Percentiles rank a stretch among this genome's conserved stretches.
These are phyloP conservation scores for Naematelia aurantialba DNA, from an alignment of 768 basidiomycete species.

Conservation along the genomic window DNA sequence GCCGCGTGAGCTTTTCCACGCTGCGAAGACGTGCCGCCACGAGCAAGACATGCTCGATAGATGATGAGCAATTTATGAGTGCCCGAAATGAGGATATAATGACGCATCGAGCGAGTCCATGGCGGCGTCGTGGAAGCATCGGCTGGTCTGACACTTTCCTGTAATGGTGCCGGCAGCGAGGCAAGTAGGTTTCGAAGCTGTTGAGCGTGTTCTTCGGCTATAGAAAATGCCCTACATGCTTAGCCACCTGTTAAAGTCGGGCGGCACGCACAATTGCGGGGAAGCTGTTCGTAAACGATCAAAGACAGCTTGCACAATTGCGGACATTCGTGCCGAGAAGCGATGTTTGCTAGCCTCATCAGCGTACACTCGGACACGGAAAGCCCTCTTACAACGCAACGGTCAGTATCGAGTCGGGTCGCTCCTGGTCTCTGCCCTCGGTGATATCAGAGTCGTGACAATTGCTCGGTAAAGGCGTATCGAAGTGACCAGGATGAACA, in stretches of 20 bases:
- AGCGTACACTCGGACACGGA: background rate
- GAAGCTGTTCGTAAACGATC: background rate
- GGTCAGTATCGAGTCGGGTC: slow-evolving; percentile 5
- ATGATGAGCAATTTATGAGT: slow-evolving; percentile 20
- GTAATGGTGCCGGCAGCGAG: slow-evolving; percentile 2
- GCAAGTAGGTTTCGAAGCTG: slow-evolving; percentile 1
- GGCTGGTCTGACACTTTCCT: background rate
- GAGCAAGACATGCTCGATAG: slow-evolving; percentile 20
- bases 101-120: slow-evolving; percentile 13
- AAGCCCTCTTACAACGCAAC: slow-evolving; percentile 10
- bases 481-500: slow-evolving; percentile 19
- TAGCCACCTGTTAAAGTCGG: background rate
- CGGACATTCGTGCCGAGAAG: slow-evolving; percentile 16
- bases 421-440: background rate
- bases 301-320: slow-evolving; percentile 11
- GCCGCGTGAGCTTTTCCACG: slow-evolving; percentile 11
- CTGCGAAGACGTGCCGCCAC: slow-evolving; percentile 1
- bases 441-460: slow-evolving; percentile 17
- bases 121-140: background rate
- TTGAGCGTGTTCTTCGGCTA: background rate
- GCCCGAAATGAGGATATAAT: slow-evolving; percentile 21
- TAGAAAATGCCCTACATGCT: background rate
- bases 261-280: background rate
- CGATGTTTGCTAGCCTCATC: slow-evolving; percentile 11
- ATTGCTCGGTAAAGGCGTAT: slow-evolving; percentile 22